phyloP scores from a whole-genome alignment of 306 rosid genomes.

The Vigna trinervia region DNA sequence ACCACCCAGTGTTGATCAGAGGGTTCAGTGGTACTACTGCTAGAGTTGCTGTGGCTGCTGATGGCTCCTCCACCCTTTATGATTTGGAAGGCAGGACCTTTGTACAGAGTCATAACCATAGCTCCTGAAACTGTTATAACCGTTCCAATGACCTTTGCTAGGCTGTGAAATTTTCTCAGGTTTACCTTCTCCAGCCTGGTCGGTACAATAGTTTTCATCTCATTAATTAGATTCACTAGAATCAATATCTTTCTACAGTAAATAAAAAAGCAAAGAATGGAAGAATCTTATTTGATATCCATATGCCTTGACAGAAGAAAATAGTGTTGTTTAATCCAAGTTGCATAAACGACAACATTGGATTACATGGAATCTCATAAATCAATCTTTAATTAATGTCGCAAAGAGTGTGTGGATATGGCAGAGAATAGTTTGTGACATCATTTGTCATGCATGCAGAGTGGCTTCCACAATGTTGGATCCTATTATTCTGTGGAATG shows the following conservation, averaged over 20 bases:
- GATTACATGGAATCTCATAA: slow-evolving; percentile 11
- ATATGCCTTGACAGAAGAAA: background rate
- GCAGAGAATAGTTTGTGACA: slow-evolving; percentile 33
- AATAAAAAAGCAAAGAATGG: background rate
- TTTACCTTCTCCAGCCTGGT: slow-evolving; percentile 85
- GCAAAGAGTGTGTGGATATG: slow-evolving; percentile 16
- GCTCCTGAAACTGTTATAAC: slow-evolving; percentile 85
- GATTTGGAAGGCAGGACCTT: slow-evolving; percentile 78
- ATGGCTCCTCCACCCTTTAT: slow-evolving; percentile 52
- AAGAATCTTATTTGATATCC: slow-evolving; percentile 45
- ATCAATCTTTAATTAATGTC: slow-evolving; percentile 15
- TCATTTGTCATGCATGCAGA: slow-evolving; percentile 3
- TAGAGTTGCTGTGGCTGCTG: slow-evolving; percentile 23
- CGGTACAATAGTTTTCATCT: background rate
- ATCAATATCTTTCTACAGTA: slow-evolving; percentile 8
- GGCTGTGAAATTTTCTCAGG: slow-evolving; percentile 65
- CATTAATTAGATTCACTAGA: slow-evolving; percentile 11
- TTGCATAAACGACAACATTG: slow-evolving; percentile 22
- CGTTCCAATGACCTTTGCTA: slow-evolving; percentile 88
- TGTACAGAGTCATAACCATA: slow-evolving; percentile 96
- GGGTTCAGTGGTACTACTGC: slow-evolving; percentile 42
- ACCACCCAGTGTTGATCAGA: slow-evolving; percentile 69
- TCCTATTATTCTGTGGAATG: slow-evolving; percentile 13
- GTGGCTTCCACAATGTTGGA: slow-evolving; percentile 34
- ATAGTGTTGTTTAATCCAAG: slow-evolving; percentile 31